These are phyloP conservation scores for Botryotinia globosa DNA, from an alignment of 2,329 filamentous ascomycete genomes.

Conservation along the genomic window DNA sequence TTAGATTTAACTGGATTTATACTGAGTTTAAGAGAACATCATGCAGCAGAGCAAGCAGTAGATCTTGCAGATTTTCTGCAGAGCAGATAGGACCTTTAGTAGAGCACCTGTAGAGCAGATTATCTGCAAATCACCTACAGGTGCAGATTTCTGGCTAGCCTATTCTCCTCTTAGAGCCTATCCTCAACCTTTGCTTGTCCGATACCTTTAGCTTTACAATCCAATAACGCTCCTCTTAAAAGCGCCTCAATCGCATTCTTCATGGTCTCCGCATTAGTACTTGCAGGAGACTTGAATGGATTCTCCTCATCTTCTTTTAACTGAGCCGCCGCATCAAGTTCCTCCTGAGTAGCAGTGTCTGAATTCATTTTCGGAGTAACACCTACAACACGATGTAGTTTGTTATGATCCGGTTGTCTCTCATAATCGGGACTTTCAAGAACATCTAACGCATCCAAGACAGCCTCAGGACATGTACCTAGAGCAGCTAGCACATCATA, in stretches of 20 bases:
- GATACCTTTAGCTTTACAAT: background rate
- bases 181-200: background rate
- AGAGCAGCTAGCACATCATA: conserved; percentile 37
- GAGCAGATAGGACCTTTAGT: no score
- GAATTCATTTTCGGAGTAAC: background rate
- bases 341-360: background rate
- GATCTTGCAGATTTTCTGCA: no score
- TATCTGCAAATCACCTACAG: no score
- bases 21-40: no score
- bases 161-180: background rate
- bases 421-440: conserved; percentile 3
- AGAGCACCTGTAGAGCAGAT: no score
- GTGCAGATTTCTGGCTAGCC: no score
- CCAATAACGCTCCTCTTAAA: background rate
- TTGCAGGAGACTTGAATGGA: background rate
- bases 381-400: conserved; percentile 4
- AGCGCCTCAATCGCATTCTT: conserved; percentile 2
- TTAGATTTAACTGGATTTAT: no score
- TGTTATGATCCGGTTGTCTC: background rate
- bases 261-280: conserved; percentile 3
- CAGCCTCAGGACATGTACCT: conserved; percentile 31
- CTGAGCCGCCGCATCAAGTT: background rate
- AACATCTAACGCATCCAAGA: conserved; percentile 27
- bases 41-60: no score
- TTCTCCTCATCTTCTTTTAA: background rate